Percentiles rank a stretch among this genome's conserved stretches.
Evolutionary conservation across 768 basidiomycete genomes (phyloP).

Genomic region (Boletus huronensis): DNA sequence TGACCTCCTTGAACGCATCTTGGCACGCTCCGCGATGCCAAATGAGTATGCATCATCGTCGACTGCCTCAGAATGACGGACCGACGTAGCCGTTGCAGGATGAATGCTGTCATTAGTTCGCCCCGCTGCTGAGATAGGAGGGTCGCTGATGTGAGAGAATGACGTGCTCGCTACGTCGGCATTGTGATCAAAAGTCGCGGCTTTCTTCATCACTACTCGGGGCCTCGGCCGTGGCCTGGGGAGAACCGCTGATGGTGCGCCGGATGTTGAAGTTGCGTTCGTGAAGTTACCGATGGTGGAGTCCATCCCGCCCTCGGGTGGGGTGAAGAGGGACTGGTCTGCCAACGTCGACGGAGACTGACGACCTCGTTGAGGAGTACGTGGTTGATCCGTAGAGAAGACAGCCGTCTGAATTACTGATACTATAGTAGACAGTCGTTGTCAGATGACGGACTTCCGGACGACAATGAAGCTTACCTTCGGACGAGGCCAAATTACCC

Average conservation of each 20-base stretch:
- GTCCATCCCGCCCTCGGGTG: constrained; percentile 4
- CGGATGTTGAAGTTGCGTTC: constrained; percentile 6
- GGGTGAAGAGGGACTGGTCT: constrained; percentile 29
- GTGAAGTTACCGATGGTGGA: constrained; percentile 17
- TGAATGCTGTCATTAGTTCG: constrained; percentile 22
- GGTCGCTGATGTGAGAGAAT: constrained; percentile 24
- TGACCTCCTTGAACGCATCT: constrained; percentile 46
- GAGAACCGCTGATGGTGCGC: neutral
- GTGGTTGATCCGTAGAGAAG: constrained; percentile 13
- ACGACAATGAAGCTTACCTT: constrained; percentile 8
- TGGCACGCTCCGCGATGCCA: constrained; percentile 57
- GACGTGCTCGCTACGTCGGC: constrained; percentile 3
- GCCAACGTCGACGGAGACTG: constrained; percentile 2
- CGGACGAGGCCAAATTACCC: neutral
- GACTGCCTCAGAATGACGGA: constrained; percentile 4
- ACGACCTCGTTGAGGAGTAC: constrained; percentile 13
- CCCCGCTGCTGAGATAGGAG: constrained; percentile 7
- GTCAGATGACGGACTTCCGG: neutral
- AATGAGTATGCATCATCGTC: constrained; percentile 26
- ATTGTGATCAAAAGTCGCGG: neutral
- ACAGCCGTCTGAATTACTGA: constrained; percentile 20
- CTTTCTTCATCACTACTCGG: constrained; percentile 24
- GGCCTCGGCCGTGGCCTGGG: constrained; percentile 33
- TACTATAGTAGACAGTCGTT: neutral
- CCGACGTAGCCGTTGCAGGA: constrained; percentile 10